Conservation (phyloP, 768 basidiomycete genomes). For the Leucocoprinus birnbaumii region DNA sequence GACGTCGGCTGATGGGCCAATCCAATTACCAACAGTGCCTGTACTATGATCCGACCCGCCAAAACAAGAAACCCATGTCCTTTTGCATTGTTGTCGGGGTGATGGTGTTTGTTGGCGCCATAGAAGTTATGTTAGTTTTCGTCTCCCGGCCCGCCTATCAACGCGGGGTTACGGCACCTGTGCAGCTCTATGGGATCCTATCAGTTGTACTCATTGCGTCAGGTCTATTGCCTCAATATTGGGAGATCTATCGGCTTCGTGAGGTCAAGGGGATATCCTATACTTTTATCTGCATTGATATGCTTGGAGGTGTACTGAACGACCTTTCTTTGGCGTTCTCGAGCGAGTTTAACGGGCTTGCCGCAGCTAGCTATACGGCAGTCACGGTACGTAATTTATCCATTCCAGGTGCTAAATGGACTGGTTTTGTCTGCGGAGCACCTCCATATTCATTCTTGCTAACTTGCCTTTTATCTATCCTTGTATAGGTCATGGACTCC, state of each 20-base stretch:
- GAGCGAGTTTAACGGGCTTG: conserved; percentile 57
- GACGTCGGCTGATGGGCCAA: neutral
- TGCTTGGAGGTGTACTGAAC: conserved; percentile 69
- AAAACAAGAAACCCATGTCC: conserved; percentile 22
- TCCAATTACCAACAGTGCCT: conserved; percentile 63
- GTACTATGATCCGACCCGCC: conserved; percentile 56
- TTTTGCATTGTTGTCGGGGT: conserved; percentile 31
- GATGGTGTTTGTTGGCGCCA: conserved; percentile 44
- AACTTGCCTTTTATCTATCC: neutral
- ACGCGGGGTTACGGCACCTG: conserved; percentile 26
- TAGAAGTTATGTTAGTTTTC: conserved; percentile 61
- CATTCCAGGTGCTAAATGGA: neutral
- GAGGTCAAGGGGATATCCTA: conserved; percentile 70
- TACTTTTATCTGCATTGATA: conserved; percentile 67
- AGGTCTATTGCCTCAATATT: conserved; percentile 60
- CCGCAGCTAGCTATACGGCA: conserved; percentile 56
- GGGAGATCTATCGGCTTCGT: conserved; percentile 65
- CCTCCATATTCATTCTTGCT: no score
- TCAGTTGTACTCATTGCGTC: conserved; percentile 54
- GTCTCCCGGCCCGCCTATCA: conserved; percentile 45
- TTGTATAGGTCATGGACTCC: conserved; percentile 53
- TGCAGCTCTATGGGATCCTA: conserved; percentile 62
- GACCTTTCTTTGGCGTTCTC: conserved; percentile 70
- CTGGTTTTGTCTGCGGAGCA: no score
- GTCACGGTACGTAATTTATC: conserved; percentile 47